Evolutionary conservation across 345 rosid genomes (phyloP), one percentile per base, ranked within the genome.

Genomic region (Litchi chinensis): DNA sequence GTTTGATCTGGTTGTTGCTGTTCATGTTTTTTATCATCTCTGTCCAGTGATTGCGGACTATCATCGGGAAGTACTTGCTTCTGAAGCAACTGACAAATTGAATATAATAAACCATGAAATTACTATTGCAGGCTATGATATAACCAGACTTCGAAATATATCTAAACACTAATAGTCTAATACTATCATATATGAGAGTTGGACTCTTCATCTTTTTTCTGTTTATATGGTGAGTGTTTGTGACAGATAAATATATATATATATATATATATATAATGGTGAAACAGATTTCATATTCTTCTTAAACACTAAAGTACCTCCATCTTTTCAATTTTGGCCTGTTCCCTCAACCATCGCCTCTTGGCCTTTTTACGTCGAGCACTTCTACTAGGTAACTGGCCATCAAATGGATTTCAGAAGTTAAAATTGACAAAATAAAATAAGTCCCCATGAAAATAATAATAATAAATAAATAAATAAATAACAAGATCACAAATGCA

Each of bases 291-390:
- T 37, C 48, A 57, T 15, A 66, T 28, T 28, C 18, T 76, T 69
- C 57, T 11, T 63, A 52, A 73, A 46, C 6, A 70, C 43, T 26
- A 48, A 60, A 13, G 21, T 86, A 94, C 99, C 93, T 91, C 87
- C 75, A 83, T 81, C 75, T 82, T 90, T 83, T 91, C 94, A 82
- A 85, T 84, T 88, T 83, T 83, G 70, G 77, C 87, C 77, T 81
- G 85, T 81, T 91, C 93, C 86, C 89, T 90, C 82, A 93, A 83
- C 95, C 93, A 90, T 75, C 26, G 89, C 83, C 98, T 89, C 86
- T 88, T 94, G 32, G 93, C 92, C 83, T 92, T 91, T 82, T 97
- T 97, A 68, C 99, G 98, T 2, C 98, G 90, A 81, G 98, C 93
- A 83, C 93, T 97, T 84, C 99, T 86, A 80, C 99, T 93, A 32